These are phyloP conservation scores for Fremontodendron californicum DNA, from an alignment of 345 rosid species.

Conservation along the genomic window DNA sequence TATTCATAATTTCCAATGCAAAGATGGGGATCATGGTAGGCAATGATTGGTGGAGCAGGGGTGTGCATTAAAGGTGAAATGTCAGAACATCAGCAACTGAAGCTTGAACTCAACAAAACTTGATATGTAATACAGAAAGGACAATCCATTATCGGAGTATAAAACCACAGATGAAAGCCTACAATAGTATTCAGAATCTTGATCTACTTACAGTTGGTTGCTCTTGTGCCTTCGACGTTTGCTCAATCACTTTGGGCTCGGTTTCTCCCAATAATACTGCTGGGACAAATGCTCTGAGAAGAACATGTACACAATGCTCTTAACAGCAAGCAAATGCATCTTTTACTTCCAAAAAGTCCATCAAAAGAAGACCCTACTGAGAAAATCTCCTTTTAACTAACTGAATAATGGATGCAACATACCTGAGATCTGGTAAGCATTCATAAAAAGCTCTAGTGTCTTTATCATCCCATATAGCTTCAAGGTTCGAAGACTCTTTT, in stretches of 20 bases:
- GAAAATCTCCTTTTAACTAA: constrained; percentile 12
- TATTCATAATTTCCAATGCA: background rate
- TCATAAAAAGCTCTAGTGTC: constrained; percentile 96
- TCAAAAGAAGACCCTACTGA: background rate
- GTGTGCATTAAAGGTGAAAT: background rate
- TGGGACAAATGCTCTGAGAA: constrained; percentile 94
- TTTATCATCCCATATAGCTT: constrained; percentile 96
- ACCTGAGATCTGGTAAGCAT: constrained; percentile 97
- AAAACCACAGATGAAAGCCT: background rate
- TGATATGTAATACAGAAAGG: background rate
- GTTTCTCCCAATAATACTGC: constrained; percentile 94
- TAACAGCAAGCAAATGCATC: background rate
- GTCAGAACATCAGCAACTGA: background rate
- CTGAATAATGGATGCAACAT: constrained; percentile 25
- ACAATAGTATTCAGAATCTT: background rate
- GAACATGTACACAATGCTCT: constrained; percentile 18
- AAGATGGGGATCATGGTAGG: background rate
- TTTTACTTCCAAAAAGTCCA: background rate
- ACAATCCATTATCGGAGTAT: background rate
- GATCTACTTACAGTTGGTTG: constrained; percentile 57
- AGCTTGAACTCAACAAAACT: background rate
- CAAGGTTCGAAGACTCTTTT: constrained; percentile 70
- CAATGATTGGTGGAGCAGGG: background rate
- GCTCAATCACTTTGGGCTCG: constrained; percentile 74
- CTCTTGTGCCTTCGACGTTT: constrained; percentile 63